Conservation (phyloP, 768 basidiomycete genomes). For the Lactifluus subvellereus region DNA sequence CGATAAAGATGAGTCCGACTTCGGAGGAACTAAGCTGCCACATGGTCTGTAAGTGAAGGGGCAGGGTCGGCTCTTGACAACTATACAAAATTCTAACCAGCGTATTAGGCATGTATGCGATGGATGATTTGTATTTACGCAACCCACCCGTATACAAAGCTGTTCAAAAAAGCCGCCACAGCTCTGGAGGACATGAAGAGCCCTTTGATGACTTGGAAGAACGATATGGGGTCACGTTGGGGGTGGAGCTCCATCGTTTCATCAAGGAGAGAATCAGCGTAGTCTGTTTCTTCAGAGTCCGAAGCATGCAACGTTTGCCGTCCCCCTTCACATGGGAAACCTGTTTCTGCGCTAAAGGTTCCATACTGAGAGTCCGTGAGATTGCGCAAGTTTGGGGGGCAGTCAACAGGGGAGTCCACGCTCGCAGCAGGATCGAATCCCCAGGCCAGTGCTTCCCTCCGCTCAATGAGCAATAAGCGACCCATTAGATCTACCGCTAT, state of each 20-base stretch:
- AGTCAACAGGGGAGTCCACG: neutral
- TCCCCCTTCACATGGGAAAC: neutral
- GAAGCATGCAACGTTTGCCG: neutral
- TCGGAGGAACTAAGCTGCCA: slow-evolving; percentile 32
- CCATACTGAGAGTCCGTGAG: neutral
- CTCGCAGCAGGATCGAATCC: slow-evolving; percentile 27
- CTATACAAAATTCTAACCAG: slow-evolving; percentile 28
- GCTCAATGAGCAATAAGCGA: slow-evolving; percentile 37
- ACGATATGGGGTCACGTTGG: neutral
- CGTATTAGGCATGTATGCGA: neutral
- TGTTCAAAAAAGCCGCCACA: slow-evolving; percentile 27
- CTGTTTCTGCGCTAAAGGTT: neutral
- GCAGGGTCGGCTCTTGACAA: slow-evolving; percentile 33
- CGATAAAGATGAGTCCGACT: slow-evolving; percentile 66
- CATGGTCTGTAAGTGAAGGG: slow-evolving; percentile 32
- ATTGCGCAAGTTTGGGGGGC: neutral
- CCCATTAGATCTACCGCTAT: slow-evolving; percentile 33
- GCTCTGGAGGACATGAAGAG: slow-evolving; percentile 29
- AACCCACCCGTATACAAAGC: slow-evolving; percentile 35
- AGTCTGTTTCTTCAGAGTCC: neutral
- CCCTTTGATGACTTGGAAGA: slow-evolving; percentile 25
- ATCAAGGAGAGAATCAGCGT: neutral
- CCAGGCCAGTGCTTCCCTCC: slow-evolving; percentile 32
- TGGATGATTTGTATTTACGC: neutral
- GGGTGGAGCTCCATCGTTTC: neutral